phyloP scores from a whole-genome alignment of 257 asterid species.

The Petunia axillaris region DNA sequence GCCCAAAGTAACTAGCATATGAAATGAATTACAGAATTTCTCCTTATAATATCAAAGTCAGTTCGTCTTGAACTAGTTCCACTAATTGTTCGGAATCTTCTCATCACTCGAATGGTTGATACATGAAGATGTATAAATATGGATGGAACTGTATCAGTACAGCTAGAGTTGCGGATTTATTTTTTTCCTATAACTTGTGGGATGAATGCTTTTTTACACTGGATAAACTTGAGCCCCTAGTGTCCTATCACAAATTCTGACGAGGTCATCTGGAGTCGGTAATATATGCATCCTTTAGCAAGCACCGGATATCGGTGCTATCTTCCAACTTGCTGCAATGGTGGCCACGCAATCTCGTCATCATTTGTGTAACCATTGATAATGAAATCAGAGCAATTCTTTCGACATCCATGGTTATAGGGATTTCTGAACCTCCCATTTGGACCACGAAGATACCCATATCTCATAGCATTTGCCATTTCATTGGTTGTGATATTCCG shows the following conservation, averaged over 20 bases:
- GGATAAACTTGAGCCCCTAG: background rate
- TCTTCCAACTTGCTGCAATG: slow-evolving; percentile 63
- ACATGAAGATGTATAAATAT: background rate
- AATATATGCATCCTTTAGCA: slow-evolving; percentile 12
- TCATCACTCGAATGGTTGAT: background rate
- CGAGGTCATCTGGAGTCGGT: slow-evolving; percentile 17
- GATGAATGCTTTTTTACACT: background rate
- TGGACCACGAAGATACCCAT: slow-evolving; percentile 91
- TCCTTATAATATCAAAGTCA: background rate
- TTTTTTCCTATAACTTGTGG: background rate
- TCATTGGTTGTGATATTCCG: slow-evolving; percentile 92
- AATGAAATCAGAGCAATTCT: slow-evolving; percentile 84
- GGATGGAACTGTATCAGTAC: background rate
- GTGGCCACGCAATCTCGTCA: slow-evolving; percentile 91
- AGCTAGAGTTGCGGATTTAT: background rate
- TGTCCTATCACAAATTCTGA: slow-evolving; percentile 16
- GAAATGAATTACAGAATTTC: background rate
- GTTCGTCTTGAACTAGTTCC: background rate
- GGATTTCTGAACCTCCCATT: slow-evolving; percentile 92
- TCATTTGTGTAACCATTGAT: slow-evolving; percentile 80
- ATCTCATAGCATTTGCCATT: slow-evolving; percentile 74
- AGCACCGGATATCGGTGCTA: slow-evolving; percentile 29
- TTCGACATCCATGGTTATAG: slow-evolving; percentile 86
- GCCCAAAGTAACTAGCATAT: background rate
- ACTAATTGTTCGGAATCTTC: background rate